Evolutionary conservation across 805 yeast species (phyloP).

Genomic region (Nakazawaea populi): DNA sequence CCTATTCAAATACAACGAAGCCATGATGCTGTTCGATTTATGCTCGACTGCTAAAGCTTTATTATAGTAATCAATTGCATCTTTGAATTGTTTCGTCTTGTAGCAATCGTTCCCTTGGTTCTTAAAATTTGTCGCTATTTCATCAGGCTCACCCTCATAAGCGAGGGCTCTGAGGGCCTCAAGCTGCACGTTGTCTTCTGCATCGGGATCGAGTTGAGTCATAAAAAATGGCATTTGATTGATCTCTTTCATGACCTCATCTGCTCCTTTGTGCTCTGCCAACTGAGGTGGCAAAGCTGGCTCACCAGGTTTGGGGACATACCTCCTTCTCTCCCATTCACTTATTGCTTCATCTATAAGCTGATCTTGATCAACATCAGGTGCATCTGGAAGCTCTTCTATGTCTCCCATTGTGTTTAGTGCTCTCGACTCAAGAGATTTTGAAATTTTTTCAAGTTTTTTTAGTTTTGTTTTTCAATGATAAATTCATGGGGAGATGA

Average conservation of each 20-base stretch:
- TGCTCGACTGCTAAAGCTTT: slow-evolving; percentile 74
- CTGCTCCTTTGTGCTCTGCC: slow-evolving; percentile 63
- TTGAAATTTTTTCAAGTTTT: neutral
- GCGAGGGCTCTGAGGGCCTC: slow-evolving; percentile 91
- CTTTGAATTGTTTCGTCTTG: slow-evolving; percentile 61
- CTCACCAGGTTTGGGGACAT: slow-evolving; percentile 39
- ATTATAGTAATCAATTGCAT: slow-evolving; percentile 74
- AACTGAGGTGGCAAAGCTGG: slow-evolving; percentile 82
- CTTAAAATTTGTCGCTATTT: slow-evolving; percentile 83
- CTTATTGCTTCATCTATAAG: slow-evolving; percentile 14
- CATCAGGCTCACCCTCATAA: slow-evolving; percentile 93
- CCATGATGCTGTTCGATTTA: slow-evolving; percentile 46
- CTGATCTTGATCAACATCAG: slow-evolving; percentile 1
- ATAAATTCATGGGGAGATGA: neutral
- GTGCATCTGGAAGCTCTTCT: slow-evolving; percentile 10
- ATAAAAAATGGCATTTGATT: slow-evolving; percentile 89
- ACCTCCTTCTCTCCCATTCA: slow-evolving; percentile 26
- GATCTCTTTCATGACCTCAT: slow-evolving; percentile 71
- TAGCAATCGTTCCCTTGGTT: slow-evolving; percentile 90
- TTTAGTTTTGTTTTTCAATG: neutral
- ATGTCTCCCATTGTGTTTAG: slow-evolving; percentile 6
- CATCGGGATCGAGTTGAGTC: slow-evolving; percentile 77
- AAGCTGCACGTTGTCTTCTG: slow-evolving; percentile 65
- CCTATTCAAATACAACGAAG: slow-evolving; percentile 68
- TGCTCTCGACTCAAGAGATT: neutral